Evolutionary conservation across 23 red algal species (phyloP).

Genomic region (Gracilariopsis chorda): DNA sequence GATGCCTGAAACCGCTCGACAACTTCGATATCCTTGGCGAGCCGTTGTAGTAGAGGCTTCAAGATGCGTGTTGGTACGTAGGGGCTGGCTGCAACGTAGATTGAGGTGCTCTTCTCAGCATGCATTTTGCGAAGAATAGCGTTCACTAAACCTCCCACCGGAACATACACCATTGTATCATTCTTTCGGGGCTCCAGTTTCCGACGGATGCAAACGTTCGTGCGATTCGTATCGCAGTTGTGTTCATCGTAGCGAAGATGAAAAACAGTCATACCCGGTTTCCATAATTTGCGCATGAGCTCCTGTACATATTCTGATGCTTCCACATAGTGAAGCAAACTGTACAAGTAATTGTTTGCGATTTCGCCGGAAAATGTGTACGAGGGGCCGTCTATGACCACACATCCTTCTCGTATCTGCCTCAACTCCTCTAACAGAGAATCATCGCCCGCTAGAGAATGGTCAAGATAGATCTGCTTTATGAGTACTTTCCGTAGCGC

Average conservation of each 20-base stretch:
- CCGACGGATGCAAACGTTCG: background rate
- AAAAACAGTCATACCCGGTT: background rate
- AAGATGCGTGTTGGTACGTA: background rate
- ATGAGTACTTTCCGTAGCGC: background rate
- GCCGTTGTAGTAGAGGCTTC: background rate
- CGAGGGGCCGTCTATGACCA: background rate
- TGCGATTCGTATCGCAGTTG: background rate
- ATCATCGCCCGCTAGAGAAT: background rate
- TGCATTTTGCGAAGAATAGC: background rate
- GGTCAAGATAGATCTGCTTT: background rate
- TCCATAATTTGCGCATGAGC: background rate
- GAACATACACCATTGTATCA: background rate
- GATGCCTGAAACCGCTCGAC: background rate
- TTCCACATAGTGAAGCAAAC: constrained; percentile 22
- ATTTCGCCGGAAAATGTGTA: background rate
- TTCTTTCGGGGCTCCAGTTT: background rate
- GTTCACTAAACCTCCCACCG: background rate
- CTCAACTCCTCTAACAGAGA: background rate
- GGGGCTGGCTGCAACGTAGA: constrained; percentile 1
- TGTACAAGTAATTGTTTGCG: constrained; percentile 11
- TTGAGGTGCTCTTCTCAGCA: background rate
- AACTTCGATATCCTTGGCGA: background rate
- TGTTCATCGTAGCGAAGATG: constrained; percentile 25
- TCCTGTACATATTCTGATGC: background rate
- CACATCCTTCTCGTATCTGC: background rate